Conservation (phyloP, 805 yeast species). For the Vanderwaltozyma tropicalis region DNA sequence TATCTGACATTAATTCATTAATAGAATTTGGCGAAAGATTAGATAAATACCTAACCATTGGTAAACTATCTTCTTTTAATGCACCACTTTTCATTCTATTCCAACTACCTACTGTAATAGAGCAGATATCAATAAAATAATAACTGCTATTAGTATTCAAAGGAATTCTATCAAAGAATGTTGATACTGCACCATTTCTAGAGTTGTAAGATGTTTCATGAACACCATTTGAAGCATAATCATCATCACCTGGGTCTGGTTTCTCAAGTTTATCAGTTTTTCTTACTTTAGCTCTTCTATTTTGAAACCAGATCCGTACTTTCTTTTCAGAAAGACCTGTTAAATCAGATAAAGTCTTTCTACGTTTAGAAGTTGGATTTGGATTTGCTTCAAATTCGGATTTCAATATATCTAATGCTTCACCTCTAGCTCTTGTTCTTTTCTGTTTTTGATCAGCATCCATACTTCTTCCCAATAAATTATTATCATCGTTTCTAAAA, state of each 20-base stretch:
- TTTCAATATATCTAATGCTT: conserved; percentile 57
- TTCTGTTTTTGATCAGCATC: conserved; percentile 26
- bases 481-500: not conserved
- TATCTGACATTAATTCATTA: conserved; percentile 48
- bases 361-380: conserved; percentile 61
- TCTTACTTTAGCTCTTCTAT: conserved; percentile 68
- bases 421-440: conserved; percentile 71
- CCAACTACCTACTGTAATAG: conserved; percentile 72
- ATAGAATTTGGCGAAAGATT: conserved; percentile 61
- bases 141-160: conserved; percentile 54
- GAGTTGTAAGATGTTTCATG: not conserved
- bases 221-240: too few species aligned
- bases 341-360: conserved; percentile 57
- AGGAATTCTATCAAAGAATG: conserved; percentile 35
- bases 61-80: conserved; percentile 28
- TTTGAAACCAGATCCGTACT: conserved; percentile 90
- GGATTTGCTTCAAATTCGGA: conserved; percentile 62
- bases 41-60: conserved; percentile 36
- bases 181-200: conserved; percentile 4
- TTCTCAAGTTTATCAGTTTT: conserved; percentile 28
- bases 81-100: conserved; percentile 64
- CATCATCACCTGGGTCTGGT: not conserved
- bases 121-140: conserved; percentile 54
- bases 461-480: not conserved
- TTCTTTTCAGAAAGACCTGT: conserved; percentile 82